These are phyloP conservation scores for Fusarium metavorans DNA, from an alignment of 2,329 filamentous ascomycete species.

Conservation along the genomic window DNA sequence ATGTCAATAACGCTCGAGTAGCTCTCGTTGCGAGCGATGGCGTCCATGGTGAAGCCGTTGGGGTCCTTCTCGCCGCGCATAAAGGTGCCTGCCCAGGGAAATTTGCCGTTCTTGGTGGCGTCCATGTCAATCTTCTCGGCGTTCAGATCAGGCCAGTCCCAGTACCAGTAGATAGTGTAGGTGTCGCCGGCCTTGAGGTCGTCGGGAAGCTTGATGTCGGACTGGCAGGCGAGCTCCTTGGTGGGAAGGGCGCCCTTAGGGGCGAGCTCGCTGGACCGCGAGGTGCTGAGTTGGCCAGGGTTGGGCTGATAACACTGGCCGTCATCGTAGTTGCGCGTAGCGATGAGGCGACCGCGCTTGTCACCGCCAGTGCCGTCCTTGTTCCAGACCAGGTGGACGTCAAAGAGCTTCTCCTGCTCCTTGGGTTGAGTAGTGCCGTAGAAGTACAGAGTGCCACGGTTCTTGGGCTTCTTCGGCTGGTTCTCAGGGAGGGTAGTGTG, in stretches of 20 bases:
- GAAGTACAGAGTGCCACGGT: conserved; percentile 79
- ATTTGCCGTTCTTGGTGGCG: conserved; percentile 55
- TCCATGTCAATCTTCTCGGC: conserved; percentile 54
- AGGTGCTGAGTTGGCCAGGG: conserved; percentile 64
- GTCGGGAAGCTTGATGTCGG: conserved; percentile 79
- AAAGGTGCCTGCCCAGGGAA: conserved; percentile 56
- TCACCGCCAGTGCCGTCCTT: conserved; percentile 84
- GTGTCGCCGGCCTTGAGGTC: conserved; percentile 71
- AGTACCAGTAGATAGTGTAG: conserved; percentile 94
- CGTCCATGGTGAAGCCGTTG: conserved; percentile 51
- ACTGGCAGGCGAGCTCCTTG: conserved; percentile 81
- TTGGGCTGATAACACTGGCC: conserved; percentile 89
- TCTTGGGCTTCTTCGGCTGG: conserved; percentile 69
- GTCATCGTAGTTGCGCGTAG: conserved; percentile 87
- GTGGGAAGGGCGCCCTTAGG: conserved; percentile 66
- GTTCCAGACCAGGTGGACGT: conserved; percentile 85
- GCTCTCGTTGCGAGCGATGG: conserved; percentile 55
- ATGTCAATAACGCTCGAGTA: conserved; percentile 57
- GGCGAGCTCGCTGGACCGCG: conserved; percentile 69
- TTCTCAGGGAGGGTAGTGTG: conserved; percentile 74
- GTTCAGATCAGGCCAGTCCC: conserved; percentile 85
- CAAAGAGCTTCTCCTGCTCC: conserved; percentile 60
- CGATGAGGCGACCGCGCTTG: conserved; percentile 79
- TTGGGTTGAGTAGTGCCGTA: conserved; percentile 76
- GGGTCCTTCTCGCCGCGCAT: conserved; percentile 54